A percentile compares a stretch with the other conserved stretches of the same genome.
Conservation (phyloP, 2,329 filamentous ascomycete species). For the Karstenula rhodostoma region DNA sequence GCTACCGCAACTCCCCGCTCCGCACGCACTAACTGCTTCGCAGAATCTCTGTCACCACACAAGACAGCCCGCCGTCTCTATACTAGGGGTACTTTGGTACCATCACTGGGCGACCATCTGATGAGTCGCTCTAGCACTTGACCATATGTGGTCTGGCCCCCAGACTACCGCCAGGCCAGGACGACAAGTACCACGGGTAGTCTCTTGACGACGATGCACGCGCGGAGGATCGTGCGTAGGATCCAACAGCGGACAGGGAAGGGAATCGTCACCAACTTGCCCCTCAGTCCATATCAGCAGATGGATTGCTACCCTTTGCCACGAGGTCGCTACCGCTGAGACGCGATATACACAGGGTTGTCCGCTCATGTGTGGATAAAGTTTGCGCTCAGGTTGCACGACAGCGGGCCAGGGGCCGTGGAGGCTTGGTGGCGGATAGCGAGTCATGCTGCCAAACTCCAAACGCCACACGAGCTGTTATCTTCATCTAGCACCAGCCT, state of each 20-base stretch:
- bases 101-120: background rate
- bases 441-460: background rate
- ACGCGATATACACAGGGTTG: constrained; percentile 11
- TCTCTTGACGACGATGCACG: background rate
- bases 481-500: constrained; percentile 13
- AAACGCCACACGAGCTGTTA: constrained; percentile 6
- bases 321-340: constrained; percentile 6
- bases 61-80: background rate
- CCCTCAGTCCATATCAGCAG: background rate
- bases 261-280: background rate
- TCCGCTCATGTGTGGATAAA: constrained; percentile 10
- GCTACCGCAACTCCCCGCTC: background rate
- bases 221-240: background rate
- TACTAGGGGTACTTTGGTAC: background rate
- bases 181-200: background rate
- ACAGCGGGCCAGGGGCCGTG: constrained; percentile 8
- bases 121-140: background rate
- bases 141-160: background rate
- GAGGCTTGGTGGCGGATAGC: constrained; percentile 5
- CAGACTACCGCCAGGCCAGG: background rate
- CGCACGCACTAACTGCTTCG: background rate
- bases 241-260: background rate
- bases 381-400: constrained; percentile 10
- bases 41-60: background rate
- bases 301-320: background rate